Percentiles rank a stretch among this genome's conserved stretches.
Evolutionary conservation across 768 basidiomycete genomes (phyloP).

Genomic region (Suillus tomentosus): DNA sequence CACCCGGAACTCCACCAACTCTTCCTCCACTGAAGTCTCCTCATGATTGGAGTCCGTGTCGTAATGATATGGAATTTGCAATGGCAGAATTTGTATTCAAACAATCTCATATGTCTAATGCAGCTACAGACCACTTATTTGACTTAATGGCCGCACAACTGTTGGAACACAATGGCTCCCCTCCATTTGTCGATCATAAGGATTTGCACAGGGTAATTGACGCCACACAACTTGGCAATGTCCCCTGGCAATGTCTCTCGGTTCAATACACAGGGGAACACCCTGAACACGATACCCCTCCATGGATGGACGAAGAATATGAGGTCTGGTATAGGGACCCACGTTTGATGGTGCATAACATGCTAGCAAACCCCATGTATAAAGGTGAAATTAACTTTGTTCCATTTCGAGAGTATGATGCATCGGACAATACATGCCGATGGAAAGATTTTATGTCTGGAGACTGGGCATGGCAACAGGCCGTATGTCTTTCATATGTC

Average conservation of each 20-base stretch:
- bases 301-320: slow-evolving; percentile 18
- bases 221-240: slow-evolving; percentile 24
- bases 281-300: slow-evolving; percentile 16
- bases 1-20: slow-evolving; percentile 11
- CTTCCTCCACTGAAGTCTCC: background rate
- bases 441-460: too few species aligned
- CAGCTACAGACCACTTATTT: slow-evolving; percentile 11
- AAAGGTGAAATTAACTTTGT: too few species aligned
- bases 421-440: too few species aligned
- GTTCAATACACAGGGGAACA: slow-evolving; percentile 20
- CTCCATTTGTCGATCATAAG: slow-evolving; percentile 27
- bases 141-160: slow-evolving; percentile 22
- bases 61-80: slow-evolving; percentile 19
- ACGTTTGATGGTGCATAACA: too few species aligned
- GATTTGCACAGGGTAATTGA: slow-evolving; percentile 32
- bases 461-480: too few species aligned
- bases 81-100: slow-evolving; percentile 23
- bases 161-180: slow-evolving; percentile 9
- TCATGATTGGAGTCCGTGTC: slow-evolving; percentile 19
- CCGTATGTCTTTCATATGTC: background rate
- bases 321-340: too few species aligned
- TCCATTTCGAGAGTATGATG: too few species aligned
- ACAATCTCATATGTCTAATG: slow-evolving; percentile 22
- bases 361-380: too few species aligned
- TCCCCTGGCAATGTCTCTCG: slow-evolving; percentile 31